Evolutionary conservation across 2,329 filamentous ascomycete species (phyloP), one percentile per base, ranked within the genome.

Genomic region (Paecilomyces variotii): DNA sequence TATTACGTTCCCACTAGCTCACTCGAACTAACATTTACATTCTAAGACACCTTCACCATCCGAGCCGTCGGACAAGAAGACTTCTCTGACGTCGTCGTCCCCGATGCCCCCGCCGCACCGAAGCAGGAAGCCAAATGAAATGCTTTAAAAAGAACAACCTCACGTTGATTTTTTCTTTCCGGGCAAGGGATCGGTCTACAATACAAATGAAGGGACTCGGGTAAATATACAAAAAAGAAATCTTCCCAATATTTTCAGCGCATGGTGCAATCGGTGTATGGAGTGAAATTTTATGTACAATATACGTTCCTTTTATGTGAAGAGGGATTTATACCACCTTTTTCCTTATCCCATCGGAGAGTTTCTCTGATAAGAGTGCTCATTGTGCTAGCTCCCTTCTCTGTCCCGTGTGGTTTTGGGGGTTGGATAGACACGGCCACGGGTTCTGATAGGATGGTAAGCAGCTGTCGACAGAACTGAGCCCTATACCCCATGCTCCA

Each of bases 51-150:
- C 57, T 89, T 84, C 73, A 90, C 87, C 50, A 88, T 99, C 71
- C 84, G 81, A 64, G 91, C 90, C 57, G 89, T 99, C 70, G 91
- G 93, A 51, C 94, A 97, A 76, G 94, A 97, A 75, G 90, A 97
- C 65, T 99, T 99, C 78, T 90, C 92, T 59, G 94, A 99, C 72
- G 92, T 97, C 67, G 87, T 91, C 72, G 87, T 97, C 39, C 94
- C 94, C 28, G 89, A 90, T 72, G 80, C 83, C 56, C 87, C 90
- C 54, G 74, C 76, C 11, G 54, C 63, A 28, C 35, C 60, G 26
- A 57, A 65, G 53, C 57, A 56, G 58, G 56, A 70, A 61, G 65
- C 72, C 60, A 66, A 72, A 65, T 68, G 63, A 60, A 60, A 25
- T 28, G 57, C 32, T 35, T 32, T 34, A 51, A 28, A 34, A 56